Base-by-base conservation (phyloP, 2,329 filamentous ascomycete species). In the Fusarium pseudoanthophilum region DNA sequence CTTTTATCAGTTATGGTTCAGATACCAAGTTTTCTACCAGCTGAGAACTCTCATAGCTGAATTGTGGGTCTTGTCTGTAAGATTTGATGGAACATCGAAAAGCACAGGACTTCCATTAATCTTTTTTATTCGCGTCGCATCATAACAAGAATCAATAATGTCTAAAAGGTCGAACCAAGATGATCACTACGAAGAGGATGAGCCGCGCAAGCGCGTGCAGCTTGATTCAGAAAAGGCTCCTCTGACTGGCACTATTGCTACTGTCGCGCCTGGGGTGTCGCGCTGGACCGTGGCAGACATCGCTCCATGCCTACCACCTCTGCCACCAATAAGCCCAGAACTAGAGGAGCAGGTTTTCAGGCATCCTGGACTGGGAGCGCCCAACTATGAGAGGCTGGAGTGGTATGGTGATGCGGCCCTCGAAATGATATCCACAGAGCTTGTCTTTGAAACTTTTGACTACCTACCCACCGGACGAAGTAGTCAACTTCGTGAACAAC, bases 371-470 rank as follows among this genome's bases (percentile, higher is more conserved):
- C 78, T 84, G 60, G 77, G 77, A 7, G 70, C 65, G 3, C 75
- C 78, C 32, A 82, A 81, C 77, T 98, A 98, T 81, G 95, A 98
- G 78, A 89, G 90, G 24, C 89, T 98, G 11, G 95, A 98, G 82
- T 95, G 95, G 84, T 86, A 97, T 13, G 95, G 95, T 11, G 95
- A 98, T 80, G 92, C 93, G 26, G 95, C 95, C 76, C 85, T 97
- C 58, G 93, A 97, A 78, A 83, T 95, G 58, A 90, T 95, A 52
- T 90, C 95, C 11, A 91, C 93, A 0, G 88, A 90, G 24, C 86
- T 97, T 58, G 92, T 98, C 67, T 93, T 90, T 81, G 85, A 90
- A 65, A 93, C 90, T 14, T 96, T 95, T 77, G 86, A 61, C 13
- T 83, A 87, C 18, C 84, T 94, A 15, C 79, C 89, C 1, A 87